Evolutionary conservation across 1,139 yeast genomes (phyloP).

Genomic region (Scheffersomyces illinoinensis): DNA sequence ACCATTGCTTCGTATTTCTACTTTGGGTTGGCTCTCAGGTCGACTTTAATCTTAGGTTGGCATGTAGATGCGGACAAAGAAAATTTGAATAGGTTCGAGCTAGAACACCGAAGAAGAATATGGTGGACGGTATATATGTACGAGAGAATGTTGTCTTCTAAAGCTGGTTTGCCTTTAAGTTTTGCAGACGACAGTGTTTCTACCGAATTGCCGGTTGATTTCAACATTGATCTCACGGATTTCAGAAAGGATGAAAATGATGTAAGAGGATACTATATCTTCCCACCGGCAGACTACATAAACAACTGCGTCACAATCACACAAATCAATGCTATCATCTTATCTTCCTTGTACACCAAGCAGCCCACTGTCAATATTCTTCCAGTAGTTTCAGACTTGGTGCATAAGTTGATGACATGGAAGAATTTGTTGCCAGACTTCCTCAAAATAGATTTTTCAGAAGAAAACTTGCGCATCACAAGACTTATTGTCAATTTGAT

Average conservation of each 20-base stretch:
- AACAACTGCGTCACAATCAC: conserved; percentile 80
- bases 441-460: conserved; percentile 63
- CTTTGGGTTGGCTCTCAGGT: conserved; percentile 75
- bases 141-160: conserved; percentile 82
- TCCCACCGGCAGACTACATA: conserved; percentile 80
- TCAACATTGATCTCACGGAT: conserved; percentile 56
- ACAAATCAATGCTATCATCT: conserved; percentile 73
- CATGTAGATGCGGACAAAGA: conserved; percentile 82
- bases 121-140: conserved; percentile 96
- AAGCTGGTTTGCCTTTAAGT: conserved; percentile 80
- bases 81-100: conserved; percentile 58
- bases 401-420: conserved; percentile 72
- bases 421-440: conserved; percentile 63
- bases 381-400: conserved; percentile 72
- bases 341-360: conserved; percentile 71
- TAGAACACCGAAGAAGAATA: conserved; percentile 77
- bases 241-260: conserved; percentile 54
- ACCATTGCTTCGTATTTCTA: conserved; percentile 81
- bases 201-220: conserved; percentile 73
- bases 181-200: conserved; percentile 78
- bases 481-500: conserved; percentile 74
- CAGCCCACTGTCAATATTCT: conserved; percentile 74
- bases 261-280: conserved; percentile 59
- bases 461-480: conserved; percentile 56
- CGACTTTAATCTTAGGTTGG: conserved; percentile 75